phyloP scores from a whole-genome alignment of 768 basidiomycete species.

The Clitopilus passeckerianus region DNA sequence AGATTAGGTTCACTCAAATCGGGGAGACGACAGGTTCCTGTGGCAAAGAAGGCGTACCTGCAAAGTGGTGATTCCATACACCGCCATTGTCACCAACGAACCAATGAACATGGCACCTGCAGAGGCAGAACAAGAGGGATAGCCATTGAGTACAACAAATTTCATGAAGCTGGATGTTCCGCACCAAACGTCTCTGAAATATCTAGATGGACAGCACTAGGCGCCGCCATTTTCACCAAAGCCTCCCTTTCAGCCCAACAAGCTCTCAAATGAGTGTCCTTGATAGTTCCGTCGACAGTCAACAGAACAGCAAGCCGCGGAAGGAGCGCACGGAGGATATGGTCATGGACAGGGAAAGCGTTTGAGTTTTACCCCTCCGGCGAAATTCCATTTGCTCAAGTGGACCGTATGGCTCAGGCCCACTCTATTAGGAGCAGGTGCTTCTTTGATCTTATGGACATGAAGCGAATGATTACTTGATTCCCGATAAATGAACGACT shows the following conservation, averaged over 20 bases:
- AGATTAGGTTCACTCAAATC: background rate
- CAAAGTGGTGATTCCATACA: constrained; percentile 40
- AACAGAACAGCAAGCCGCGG: background rate
- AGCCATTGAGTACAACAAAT: background rate
- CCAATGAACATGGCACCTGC: constrained; percentile 34
- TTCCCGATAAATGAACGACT: background rate
- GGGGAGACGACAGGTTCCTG: background rate
- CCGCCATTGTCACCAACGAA: constrained; percentile 27
- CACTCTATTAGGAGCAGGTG: background rate
- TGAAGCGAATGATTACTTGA: background rate
- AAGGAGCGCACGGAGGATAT: background rate
- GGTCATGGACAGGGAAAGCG: background rate
- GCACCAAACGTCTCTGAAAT: constrained; percentile 27
- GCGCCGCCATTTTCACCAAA: background rate
- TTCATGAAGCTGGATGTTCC: constrained; percentile 1
- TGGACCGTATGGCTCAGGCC: background rate
- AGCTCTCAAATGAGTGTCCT: background rate
- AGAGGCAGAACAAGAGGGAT: background rate
- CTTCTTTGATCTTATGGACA: background rate
- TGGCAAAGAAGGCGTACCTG: constrained; percentile 20
- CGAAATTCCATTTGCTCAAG: background rate
- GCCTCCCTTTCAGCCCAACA: background rate
- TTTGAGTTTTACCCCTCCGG: background rate
- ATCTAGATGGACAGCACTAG: constrained; percentile 1
- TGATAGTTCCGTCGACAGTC: background rate